Base-by-base conservation (phyloP, 768 basidiomycete species). In the Tulasnella sp. region DNA sequence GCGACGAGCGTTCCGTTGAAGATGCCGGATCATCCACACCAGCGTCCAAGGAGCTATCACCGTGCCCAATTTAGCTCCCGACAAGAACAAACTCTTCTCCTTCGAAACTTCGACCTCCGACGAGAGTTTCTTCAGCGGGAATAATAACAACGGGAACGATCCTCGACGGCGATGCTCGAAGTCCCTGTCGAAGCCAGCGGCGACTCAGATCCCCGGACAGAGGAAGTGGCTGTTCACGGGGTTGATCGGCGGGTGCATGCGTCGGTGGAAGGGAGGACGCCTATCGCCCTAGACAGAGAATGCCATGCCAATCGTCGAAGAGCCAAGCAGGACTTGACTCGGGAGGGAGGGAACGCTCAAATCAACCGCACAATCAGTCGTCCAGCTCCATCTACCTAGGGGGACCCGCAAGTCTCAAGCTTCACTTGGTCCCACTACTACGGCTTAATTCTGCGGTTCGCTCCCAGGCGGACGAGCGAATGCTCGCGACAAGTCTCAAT, bases 71-170 rank as follows among this genome's bases (percentile, higher is more conserved):
- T 9, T 12, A 22, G 25, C 71, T 4, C 71, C 71, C 15, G 31
- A 72, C 17, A 40, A 37, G 31, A 72, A 72, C 12, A n/a, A 72
- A n/a, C 25, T 42, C 64, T 42, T 17, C 9, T n/a, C n/a, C n/a
- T 17, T 42, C 42, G 42, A 42, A 8, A 25, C n/a, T 39, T 31
- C 71, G 19, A 29, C 45, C 71, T 42, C 54, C 52, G 73, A 75
- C 38, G 73, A 75, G 37, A 52, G 73, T 15, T 75, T 68, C 54
- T 67, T 64, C 64, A 75, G 73, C 52, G 73, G 73, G n/a, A 67
- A 58, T 31, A 75, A 75, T 52, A 52, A 75, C 64, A 25, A 9
- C n/a, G 49, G 49, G 49, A 39, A 17, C 31, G 11, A 14, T n/a
- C 52, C 17, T 36, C n/a, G n/a, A n/a, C n/a, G n/a, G n/a, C n/a